phyloP scores from a whole-genome alignment of 2,329 filamentous ascomycete genomes.

The Canariomyces notabilis region DNA sequence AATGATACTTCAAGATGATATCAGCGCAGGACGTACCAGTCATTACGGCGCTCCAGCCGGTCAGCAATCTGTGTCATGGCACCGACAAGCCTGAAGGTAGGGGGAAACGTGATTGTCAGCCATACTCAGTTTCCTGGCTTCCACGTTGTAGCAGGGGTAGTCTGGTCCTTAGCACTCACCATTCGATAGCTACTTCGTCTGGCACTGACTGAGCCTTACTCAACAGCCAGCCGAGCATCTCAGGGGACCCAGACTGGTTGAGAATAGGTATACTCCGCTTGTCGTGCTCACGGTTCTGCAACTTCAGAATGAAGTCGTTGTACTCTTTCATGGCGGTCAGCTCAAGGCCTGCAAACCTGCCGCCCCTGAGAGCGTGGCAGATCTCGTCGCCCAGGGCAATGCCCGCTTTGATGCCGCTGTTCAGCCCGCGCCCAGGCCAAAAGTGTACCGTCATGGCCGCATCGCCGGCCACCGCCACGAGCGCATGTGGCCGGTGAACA shows the following conservation, averaged over 20 bases:
- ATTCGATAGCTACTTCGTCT: constrained; percentile 32
- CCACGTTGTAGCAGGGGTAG: too few relatives aligned
- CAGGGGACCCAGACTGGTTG: constrained; percentile 32
- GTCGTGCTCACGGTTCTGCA: constrained; percentile 33
- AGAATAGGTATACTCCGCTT: constrained; percentile 34
- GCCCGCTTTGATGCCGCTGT: constrained; percentile 35
- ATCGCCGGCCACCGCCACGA: constrained; percentile 33
- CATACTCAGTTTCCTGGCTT: neutral
- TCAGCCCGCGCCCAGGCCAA: constrained; percentile 34
- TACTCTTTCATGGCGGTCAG: constrained; percentile 31
- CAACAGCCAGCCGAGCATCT: constrained; percentile 33
- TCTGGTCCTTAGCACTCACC: constrained; percentile 14
- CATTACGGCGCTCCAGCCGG: constrained; percentile 28
- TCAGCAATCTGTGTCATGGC: constrained; percentile 32
- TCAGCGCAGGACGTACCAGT: constrained; percentile 23
- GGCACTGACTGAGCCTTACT: constrained; percentile 29
- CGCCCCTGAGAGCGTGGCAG: constrained; percentile 29
- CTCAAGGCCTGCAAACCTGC: constrained; percentile 30
- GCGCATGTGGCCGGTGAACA: constrained; percentile 28
- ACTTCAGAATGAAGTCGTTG: constrained; percentile 34
- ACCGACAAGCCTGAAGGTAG: constrained; percentile 28
- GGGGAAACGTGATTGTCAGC: neutral
- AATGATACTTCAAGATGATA: neutral
- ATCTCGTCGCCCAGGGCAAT: constrained; percentile 34
- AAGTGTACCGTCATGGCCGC: constrained; percentile 36